Conservation (phyloP, 1,284 basidiomycete genomes). For the Irpex rosettiformis region DNA sequence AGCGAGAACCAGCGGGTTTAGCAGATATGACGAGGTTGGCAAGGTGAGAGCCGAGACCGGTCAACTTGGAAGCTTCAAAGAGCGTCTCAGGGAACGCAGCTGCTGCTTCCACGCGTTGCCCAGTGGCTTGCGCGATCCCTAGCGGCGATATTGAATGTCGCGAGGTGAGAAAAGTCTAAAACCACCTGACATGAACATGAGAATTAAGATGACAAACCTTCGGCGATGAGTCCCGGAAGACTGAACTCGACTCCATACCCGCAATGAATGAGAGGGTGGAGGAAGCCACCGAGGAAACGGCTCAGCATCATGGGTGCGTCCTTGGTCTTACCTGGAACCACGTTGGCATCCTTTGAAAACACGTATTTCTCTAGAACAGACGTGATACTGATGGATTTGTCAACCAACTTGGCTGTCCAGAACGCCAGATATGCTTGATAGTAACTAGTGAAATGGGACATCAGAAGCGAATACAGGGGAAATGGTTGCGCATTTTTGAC, state of each 20-base stretch:
- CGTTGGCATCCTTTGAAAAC: constrained; percentile 53
- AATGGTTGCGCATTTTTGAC: constrained; percentile 11
- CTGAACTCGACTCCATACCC: constrained; percentile 66
- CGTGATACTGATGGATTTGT: constrained; percentile 25
- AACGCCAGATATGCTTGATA: constrained; percentile 57
- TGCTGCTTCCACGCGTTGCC: constrained; percentile 25
- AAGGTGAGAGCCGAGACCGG: constrained; percentile 17
- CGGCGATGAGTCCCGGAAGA: constrained; percentile 57
- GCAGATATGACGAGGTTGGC: constrained; percentile 18
- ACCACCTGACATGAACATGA: not conserved
- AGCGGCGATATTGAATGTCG: not conserved
- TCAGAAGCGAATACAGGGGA: not conserved
- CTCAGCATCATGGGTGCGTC: constrained; percentile 53
- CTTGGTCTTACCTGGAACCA: constrained; percentile 26
- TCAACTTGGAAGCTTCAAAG: constrained; percentile 20
- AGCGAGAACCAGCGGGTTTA: constrained; percentile 17
- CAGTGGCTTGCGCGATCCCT: constrained; percentile 36
- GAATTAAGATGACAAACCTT: constrained; percentile 40
- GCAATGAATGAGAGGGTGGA: constrained; percentile 65
- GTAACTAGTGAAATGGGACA: constrained; percentile 36
- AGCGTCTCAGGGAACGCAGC: constrained; percentile 27
- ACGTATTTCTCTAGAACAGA: constrained; percentile 51
- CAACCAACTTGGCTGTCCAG: constrained; percentile 43
- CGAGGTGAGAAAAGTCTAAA: not conserved
- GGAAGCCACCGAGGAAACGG: constrained; percentile 52